These are phyloP conservation scores for Cyclotella sp. DNA, from an alignment of 108 stramenopile species.

Conservation along the genomic window DNA sequence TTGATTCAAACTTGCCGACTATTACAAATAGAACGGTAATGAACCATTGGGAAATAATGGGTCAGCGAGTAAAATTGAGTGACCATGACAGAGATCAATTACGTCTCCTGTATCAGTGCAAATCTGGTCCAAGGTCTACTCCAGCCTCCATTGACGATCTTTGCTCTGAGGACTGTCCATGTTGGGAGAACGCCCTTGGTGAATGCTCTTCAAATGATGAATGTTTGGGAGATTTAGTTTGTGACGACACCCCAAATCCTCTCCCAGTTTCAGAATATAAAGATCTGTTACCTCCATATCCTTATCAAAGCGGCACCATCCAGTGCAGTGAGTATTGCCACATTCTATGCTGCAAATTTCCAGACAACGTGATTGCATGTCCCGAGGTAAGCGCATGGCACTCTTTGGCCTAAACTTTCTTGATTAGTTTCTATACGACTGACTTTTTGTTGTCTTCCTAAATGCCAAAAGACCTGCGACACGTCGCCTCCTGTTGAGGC, in stretches of 20 bases:
- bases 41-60: constrained; percentile 39
- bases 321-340: constrained; percentile 21
- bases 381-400: not conserved
- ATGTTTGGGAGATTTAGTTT: constrained; percentile 53
- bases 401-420: not conserved
- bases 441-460: not conserved
- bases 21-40: constrained; percentile 6
- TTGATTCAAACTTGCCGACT: constrained; percentile 15
- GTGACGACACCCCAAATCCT: constrained; percentile 27
- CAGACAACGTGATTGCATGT: constrained; percentile 13
- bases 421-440: not conserved
- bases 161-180: constrained; percentile 48
- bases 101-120: constrained; percentile 47
- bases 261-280: constrained; percentile 2
- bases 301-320: constrained; percentile 1
- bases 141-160: constrained; percentile 26
- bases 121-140: constrained; percentile 30
- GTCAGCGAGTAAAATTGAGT: constrained; percentile 47
- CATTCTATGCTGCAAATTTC: constrained; percentile 17
- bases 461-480: constrained; percentile 1
- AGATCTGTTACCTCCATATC: constrained; percentile 18
- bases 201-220: constrained; percentile 47
- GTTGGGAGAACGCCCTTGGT: constrained; percentile 50
- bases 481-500: constrained; percentile 3
- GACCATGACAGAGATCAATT: constrained; percentile 46